A percentile compares a stretch with the other conserved stretches of the same genome.
Conservation (phyloP, 345 rosid species). For the Alliaria petiolata region DNA sequence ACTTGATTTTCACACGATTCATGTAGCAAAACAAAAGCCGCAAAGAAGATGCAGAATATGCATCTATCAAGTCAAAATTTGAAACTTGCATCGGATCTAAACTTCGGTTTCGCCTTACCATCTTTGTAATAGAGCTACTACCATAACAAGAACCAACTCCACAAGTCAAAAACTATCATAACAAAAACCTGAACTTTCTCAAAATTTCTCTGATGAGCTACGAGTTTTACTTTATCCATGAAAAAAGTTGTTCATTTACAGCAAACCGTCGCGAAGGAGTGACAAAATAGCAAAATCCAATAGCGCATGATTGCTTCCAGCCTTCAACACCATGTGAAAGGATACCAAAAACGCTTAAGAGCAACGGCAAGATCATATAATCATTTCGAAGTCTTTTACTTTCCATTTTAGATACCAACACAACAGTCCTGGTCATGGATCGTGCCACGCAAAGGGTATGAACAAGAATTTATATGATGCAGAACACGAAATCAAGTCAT, state of each 20-base stretch:
- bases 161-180: background rate
- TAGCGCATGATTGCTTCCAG: background rate
- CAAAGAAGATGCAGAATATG: background rate
- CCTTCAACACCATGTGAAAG: background rate
- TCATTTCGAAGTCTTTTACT: background rate
- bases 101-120: background rate
- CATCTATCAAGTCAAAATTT: background rate
- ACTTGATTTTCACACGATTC: background rate
- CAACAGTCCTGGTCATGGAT: background rate
- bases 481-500: background rate
- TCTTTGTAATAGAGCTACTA: background rate
- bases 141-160: background rate
- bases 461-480: slow-evolving; percentile 3
- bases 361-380: background rate
- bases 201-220: no score
- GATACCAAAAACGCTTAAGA: background rate
- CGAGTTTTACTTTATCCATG: no score
- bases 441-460: background rate
- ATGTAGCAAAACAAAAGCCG: background rate
- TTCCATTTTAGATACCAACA: background rate
- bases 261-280: background rate
- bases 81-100: background rate
- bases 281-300: background rate
- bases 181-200: background rate
- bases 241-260: background rate